Percentiles rank a stretch among this genome's conserved stretches.
Evolutionary conservation across 2,329 filamentous ascomycete species (phyloP).

Genomic region (Moelleriella libera): DNA sequence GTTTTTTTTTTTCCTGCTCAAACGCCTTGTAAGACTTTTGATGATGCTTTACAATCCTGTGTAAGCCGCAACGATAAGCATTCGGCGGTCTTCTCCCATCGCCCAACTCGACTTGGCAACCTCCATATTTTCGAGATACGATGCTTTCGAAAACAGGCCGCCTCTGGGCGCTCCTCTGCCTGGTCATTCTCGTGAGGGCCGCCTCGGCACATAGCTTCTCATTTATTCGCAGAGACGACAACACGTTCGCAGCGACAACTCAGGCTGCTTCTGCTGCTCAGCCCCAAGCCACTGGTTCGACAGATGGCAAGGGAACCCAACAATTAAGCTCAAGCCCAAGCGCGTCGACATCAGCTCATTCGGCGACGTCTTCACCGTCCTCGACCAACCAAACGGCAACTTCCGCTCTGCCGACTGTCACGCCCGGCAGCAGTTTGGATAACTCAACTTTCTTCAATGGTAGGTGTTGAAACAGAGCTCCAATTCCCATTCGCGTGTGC

Average conservation of each 20-base stretch:
- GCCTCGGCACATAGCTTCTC: conserved; percentile 18
- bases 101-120: background rate
- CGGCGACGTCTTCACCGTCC: background rate
- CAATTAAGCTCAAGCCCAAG: background rate
- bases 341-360: background rate
- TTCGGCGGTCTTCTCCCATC: conserved; percentile 4
- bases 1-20: background rate
- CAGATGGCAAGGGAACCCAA: background rate
- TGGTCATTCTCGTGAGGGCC: conserved; percentile 22
- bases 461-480: conserved; percentile 8
- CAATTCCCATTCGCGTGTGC: background rate
- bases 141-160: conserved; percentile 14
- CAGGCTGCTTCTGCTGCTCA: background rate
- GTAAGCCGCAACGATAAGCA: conserved; percentile 7
- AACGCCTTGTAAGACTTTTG: background rate
- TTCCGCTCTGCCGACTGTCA: conserved; percentile 2
- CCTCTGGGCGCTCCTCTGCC: conserved; percentile 23
- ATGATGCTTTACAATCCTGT: conserved; percentile 8
- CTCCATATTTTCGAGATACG: conserved; percentile 14
- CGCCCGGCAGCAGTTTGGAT: conserved; percentile 8
- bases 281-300: background rate
- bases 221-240: conserved; percentile 19
- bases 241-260: conserved; percentile 1
- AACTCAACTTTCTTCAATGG: conserved; percentile 19
- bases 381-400: background rate